A percentile compares a stretch with the other conserved stretches of the same genome.
These are phyloP conservation scores for Penicillium salamii DNA, from an alignment of 495 filamentous ascomycete genomes.

Conservation along the genomic window DNA sequence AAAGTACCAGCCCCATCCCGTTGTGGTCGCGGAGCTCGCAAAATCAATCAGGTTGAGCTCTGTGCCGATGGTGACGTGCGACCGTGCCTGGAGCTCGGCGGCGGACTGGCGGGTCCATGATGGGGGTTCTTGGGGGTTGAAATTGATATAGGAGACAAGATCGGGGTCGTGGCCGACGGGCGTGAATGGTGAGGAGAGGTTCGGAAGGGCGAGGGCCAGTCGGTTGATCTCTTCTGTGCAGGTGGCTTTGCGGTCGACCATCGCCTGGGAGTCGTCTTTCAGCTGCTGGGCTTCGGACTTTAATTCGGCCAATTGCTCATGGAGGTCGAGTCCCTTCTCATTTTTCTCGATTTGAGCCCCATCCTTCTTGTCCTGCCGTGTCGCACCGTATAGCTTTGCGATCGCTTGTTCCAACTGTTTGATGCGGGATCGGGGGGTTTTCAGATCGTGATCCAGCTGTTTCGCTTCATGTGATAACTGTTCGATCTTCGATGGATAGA, in stretches of 20 bases:
- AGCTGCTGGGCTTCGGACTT: slow-evolving; percentile 65
- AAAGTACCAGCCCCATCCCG: slow-evolving; percentile 97
- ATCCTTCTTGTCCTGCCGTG: slow-evolving; percentile 17
- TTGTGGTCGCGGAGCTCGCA: slow-evolving; percentile 67
- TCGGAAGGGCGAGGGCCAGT: slow-evolving; percentile 79
- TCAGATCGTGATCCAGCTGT: slow-evolving; percentile 38
- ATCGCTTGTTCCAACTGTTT: slow-evolving; percentile 44
- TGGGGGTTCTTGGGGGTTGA: slow-evolving; percentile 56
- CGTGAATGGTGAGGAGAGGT: slow-evolving; percentile 73
- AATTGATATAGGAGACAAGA: slow-evolving; percentile 71
- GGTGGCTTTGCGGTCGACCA: slow-evolving; percentile 56
- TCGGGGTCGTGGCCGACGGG: slow-evolving; percentile 63
- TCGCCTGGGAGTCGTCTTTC: slow-evolving; percentile 60
- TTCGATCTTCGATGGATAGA: slow-evolving; percentile 67
- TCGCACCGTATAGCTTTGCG: slow-evolving; percentile 29
- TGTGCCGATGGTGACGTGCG: slow-evolving; percentile 81
- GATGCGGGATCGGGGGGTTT: slow-evolving; percentile 34
- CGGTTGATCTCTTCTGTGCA: slow-evolving; percentile 65
- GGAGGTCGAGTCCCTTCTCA: not conserved
- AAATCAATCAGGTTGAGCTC: slow-evolving; percentile 85
- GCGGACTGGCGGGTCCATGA: slow-evolving; percentile 44
- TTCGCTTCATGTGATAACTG: slow-evolving; percentile 66
- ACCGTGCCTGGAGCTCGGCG: slow-evolving; percentile 46
- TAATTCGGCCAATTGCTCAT: slow-evolving; percentile 24
- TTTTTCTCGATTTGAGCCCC: not conserved